Evolutionary conservation across 108 stramenopile genomes (phyloP), one percentile per base, ranked within the genome.

Genomic region (Poteriospumella lacustris): DNA sequence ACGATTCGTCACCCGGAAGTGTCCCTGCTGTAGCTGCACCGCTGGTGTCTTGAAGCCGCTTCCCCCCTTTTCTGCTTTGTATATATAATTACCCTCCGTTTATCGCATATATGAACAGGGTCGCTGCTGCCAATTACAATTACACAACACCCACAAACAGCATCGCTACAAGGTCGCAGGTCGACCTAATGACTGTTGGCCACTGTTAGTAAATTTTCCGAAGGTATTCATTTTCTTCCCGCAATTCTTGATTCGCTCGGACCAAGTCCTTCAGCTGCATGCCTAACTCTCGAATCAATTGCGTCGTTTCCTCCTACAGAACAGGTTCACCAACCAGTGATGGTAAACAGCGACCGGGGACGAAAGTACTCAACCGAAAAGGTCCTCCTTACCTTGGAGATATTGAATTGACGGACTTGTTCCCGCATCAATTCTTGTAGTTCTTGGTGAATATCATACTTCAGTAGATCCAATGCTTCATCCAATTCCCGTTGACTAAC

Each of bases 361-460:
- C 9, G 43, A 26, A 73, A 73, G 31, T 56, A 56, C 52, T 56
- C 52, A 56, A 56, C 24, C 15, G 19, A 19, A 56, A 24, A 24
- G 31, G 5, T 34, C 9, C 28, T 64, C 28, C 60, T 38, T 12
- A 73, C 70, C 70, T 73, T 73, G 12, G 70, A n/a, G 15, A 73
- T 73, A 42, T 9, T 5, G 36, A 73, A 73, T 38, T 73, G 70
- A 9, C 70, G 36, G 3, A 73, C 41, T 73, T 73, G 70, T 24
- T 73, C 70, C 41, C 42, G 38, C 26, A 73, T 73, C 26, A 73
- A 5, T 29, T 56, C 70, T 56, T 73, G 70, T 5, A 73, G 5
- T 56, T 73, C 70, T 5, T 5, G 3, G 41, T 73, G 70, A 44
- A 73, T 44, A 73, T 73, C 70, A 56, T 73, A 73, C 42, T 38